Base-by-base conservation (phyloP, 371 early-diverging fungal genomes). In the Smittium culicis region DNA sequence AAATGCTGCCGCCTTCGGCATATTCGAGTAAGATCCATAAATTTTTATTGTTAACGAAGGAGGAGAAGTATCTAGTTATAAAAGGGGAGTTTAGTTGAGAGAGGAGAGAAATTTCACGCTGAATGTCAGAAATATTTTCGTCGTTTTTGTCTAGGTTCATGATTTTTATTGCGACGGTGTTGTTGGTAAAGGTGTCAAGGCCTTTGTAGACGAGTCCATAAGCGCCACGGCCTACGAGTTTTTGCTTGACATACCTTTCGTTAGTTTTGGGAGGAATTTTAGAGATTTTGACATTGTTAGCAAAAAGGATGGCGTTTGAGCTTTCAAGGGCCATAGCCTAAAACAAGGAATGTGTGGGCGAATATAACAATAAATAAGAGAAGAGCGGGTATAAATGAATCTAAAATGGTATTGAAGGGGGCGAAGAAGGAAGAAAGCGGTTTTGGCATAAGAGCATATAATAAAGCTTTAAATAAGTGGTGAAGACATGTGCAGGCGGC, bases 21-120 rank as follows among this genome's bases (percentile, higher is more conserved):
- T 89, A 94, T 69, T 96, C 96, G 95, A 98, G 96, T 66, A 97
- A 86, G 69, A 98, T 89, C 96, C 98, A 98, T 45, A 98, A 81
- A 67, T 92, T 92, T 20, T 92, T 92, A 30, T 88, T 92, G 66
- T 90, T 85, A 33, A 98, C 78, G 64, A 91, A 88, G 35, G 90
- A 88, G 34, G 91, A 94, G 77, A 93, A 89, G 75, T 97, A 97
- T 61, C 89, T 88, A 0, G 94, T 94, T 66, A 96, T 94, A 72
- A 91, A 88, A 63, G 88, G 86, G 24, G 93, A 91, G 69, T 88
- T 86, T 57, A 90, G 80, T 70, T 90, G 90, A 1, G 92, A 88
- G 2, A 98, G 80, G 27, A 96, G 79, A 31, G 84, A 81, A 64
- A 98, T 95, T 75, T 98, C 99, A 66, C 88, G 85, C 72, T 91